Conservation (phyloP, 2,329 filamentous ascomycete genomes). For the Zelopaecilomyces penicillatus region DNA sequence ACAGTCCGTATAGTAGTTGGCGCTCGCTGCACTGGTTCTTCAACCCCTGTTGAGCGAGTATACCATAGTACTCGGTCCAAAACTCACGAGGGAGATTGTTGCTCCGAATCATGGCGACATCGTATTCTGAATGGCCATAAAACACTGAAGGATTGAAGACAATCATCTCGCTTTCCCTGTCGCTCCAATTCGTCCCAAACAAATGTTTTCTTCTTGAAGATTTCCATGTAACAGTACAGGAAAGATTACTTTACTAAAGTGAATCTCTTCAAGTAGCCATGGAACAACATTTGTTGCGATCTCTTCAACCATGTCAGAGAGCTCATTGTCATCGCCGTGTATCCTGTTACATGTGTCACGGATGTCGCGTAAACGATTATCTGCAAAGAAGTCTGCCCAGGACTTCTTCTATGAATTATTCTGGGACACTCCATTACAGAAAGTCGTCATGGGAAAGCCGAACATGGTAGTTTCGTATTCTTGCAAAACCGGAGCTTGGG, state of each 20-base stretch:
- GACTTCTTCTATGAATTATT: conserved; percentile 63
- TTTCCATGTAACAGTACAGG: conserved; percentile 86
- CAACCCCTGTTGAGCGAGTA: conserved; percentile 75
- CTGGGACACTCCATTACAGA: conserved; percentile 78
- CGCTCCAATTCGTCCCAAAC: conserved; percentile 53
- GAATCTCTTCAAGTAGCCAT: conserved; percentile 59
- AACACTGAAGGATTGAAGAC: conserved; percentile 75
- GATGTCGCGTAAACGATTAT: conserved; percentile 63
- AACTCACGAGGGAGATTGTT: conserved; percentile 36
- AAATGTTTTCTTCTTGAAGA: conserved; percentile 85
- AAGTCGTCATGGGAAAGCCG: conserved; percentile 78
- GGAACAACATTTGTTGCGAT: conserved; percentile 62
- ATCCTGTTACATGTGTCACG: conserved; percentile 45
- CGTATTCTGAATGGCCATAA: conserved; percentile 84
- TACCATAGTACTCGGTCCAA: conserved; percentile 65
- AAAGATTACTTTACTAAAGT: conserved; percentile 50
- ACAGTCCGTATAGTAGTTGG: conserved; percentile 73
- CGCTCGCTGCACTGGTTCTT: conserved; percentile 78
- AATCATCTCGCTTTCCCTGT: conserved; percentile 57
- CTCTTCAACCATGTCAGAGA: conserved; percentile 55
- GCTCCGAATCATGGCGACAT: conserved; percentile 80
- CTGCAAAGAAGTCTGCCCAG: conserved; percentile 82
- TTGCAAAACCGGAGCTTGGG: conserved; percentile 57
- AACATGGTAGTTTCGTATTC: conserved; percentile 56
- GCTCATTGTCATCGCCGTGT: conserved; percentile 56